Evolutionary conservation across 2,329 filamentous ascomycete species (phyloP).

Genomic region (Escovopsis sp.): DNA sequence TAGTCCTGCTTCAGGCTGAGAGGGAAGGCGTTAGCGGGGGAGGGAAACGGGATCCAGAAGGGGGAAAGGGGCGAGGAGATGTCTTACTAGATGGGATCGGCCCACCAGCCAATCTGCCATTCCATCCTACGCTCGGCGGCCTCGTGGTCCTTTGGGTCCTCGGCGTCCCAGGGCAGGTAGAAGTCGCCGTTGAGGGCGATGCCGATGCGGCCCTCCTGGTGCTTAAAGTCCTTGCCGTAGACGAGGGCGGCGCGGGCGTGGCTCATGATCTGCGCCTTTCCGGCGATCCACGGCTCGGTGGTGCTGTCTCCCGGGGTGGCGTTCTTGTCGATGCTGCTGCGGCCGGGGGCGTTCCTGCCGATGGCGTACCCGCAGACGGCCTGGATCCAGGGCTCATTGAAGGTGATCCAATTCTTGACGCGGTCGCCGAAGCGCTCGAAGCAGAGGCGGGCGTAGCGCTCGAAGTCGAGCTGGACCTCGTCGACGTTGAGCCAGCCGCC

Average conservation of each 20-base stretch:
- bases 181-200: constrained; percentile 24
- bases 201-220: constrained; percentile 18
- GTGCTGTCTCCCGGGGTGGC: constrained; percentile 16
- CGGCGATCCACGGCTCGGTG: constrained; percentile 22
- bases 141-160: constrained; percentile 12
- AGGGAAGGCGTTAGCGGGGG: not conserved
- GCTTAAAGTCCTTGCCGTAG: constrained; percentile 19
- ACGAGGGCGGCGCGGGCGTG: constrained; percentile 18
- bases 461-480: constrained; percentile 20
- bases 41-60: not conserved
- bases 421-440: constrained; percentile 26
- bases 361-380: constrained; percentile 22
- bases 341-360: constrained; percentile 20
- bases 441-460: constrained; percentile 21
- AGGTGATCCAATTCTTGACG: constrained; percentile 24
- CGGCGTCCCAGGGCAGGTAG: constrained; percentile 21
- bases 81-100: constrained; percentile 22
- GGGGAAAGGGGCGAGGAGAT: not conserved
- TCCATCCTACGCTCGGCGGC: constrained; percentile 21
- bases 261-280: constrained; percentile 21
- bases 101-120: constrained; percentile 26
- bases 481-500: constrained; percentile 19
- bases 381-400: constrained; percentile 25
- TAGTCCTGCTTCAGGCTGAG: constrained; percentile 17
- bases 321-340: constrained; percentile 9